Conservation (phyloP, 2,329 filamentous ascomycete species). For the Beauveria australis region DNA sequence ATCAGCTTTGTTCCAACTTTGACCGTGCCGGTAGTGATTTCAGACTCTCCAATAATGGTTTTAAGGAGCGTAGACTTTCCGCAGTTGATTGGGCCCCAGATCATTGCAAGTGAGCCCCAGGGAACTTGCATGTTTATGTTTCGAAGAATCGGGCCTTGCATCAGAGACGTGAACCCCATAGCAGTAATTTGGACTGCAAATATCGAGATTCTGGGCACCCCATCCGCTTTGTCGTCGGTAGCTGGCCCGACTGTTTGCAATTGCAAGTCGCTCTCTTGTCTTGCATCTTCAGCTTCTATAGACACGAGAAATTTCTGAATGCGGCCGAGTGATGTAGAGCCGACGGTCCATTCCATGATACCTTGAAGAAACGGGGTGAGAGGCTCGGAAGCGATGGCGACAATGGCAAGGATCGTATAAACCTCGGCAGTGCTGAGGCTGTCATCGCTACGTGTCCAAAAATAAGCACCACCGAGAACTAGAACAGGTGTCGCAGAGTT, state of each 20-base stretch:
- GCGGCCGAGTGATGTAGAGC: background rate
- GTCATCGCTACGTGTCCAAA: background rate
- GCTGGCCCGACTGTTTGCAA: background rate
- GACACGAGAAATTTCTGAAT: background rate
- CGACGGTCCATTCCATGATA: background rate
- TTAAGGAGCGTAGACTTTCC: background rate
- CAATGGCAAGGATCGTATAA: background rate
- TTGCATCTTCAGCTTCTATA: background rate
- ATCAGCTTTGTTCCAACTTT: background rate
- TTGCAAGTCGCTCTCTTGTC: background rate
- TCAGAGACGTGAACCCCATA: background rate
- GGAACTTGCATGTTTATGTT: background rate
- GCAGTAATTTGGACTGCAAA: background rate
- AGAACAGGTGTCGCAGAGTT: background rate
- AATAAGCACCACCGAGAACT: background rate
- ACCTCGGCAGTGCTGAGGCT: background rate
- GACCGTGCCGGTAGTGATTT: background rate
- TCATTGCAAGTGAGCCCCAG: background rate
- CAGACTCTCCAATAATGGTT: background rate
- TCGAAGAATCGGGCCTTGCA: background rate
- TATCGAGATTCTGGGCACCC: background rate
- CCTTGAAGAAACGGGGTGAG: background rate
- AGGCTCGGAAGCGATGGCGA: background rate
- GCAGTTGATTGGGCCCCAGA: slow-evolving; percentile 1
- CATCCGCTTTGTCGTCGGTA: background rate